Conservation (phyloP, 495 filamentous ascomycete genomes). For the Baudoinia panamericana region DNA sequence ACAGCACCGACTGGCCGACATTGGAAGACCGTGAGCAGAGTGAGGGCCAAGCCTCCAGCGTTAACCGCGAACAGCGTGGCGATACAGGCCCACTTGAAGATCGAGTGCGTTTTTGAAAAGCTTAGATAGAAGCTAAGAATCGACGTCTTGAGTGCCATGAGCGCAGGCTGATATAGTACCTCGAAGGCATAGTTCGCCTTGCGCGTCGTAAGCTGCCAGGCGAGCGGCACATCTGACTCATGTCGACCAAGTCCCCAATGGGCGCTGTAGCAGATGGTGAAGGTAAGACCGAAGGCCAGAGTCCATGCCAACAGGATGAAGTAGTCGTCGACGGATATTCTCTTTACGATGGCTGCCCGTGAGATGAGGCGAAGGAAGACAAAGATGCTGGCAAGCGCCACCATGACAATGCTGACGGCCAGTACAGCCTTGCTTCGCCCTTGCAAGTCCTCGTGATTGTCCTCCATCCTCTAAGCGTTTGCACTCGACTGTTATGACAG, state of each 20-base stretch:
- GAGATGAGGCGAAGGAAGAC: slow-evolving; percentile 60
- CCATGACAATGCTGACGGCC: slow-evolving; percentile 57
- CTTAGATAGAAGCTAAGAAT: slow-evolving; percentile 80
- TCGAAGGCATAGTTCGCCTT: slow-evolving; percentile 68
- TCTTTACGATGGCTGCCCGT: slow-evolving; percentile 57
- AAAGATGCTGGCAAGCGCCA: slow-evolving; percentile 54
- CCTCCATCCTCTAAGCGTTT: slow-evolving; percentile 9
- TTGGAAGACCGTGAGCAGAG: slow-evolving; percentile 78
- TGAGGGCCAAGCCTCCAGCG: slow-evolving; percentile 61
- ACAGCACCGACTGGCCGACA: slow-evolving; percentile 60
- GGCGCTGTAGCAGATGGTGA: slow-evolving; percentile 62
- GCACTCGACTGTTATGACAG: too few relatives aligned
- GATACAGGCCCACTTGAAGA: slow-evolving; percentile 59
- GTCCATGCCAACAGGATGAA: slow-evolving; percentile 73
- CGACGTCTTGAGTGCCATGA: slow-evolving; percentile 83
- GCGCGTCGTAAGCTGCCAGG: slow-evolving; percentile 39
- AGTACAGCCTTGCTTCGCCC: slow-evolving; percentile 51
- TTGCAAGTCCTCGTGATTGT: slow-evolving; percentile 15
- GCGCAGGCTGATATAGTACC: slow-evolving; percentile 78
- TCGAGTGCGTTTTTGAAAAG: slow-evolving; percentile 57
- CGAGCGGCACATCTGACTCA: slow-evolving; percentile 43
- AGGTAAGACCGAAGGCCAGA: slow-evolving; percentile 61
- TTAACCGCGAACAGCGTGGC: slow-evolving; percentile 62
- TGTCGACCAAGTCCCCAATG: slow-evolving; percentile 65
- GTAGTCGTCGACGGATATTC: slow-evolving; percentile 63